Percentiles rank a stretch among this genome's conserved stretches.
phyloP scores from a whole-genome alignment of 148 eudicot genomes.

The Arctostaphylos glauca region DNA sequence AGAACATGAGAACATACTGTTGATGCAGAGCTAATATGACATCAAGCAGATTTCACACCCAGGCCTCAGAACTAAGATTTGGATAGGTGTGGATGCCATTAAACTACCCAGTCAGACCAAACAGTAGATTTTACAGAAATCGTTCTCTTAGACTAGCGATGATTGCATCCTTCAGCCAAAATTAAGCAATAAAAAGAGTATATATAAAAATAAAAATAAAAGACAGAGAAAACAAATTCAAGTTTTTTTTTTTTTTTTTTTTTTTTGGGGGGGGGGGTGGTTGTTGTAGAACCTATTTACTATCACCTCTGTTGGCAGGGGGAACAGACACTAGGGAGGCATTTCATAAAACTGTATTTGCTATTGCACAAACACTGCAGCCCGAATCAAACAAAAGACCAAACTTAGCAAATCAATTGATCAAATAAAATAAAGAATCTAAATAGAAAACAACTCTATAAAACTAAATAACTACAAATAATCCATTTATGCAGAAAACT shows the following conservation, averaged over 20 bases:
- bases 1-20: background rate
- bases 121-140: background rate
- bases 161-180: background rate
- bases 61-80: background rate
- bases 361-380: background rate
- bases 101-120: constrained; percentile 1
- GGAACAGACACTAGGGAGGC: too few relatives aligned
- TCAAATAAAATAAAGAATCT: background rate
- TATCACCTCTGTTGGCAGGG: too few relatives aligned
- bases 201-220: too few relatives aligned
- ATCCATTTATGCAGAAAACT: background rate
- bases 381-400: background rate
- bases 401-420: background rate
- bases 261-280: too few relatives aligned
- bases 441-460: background rate
- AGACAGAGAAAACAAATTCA: too few relatives aligned
- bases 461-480: background rate
- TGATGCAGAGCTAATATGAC: background rate
- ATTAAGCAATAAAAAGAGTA: too few relatives aligned
- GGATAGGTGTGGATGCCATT: background rate
- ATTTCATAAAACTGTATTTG: too few relatives aligned
- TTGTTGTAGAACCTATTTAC: too few relatives aligned
- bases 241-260: too few relatives aligned
- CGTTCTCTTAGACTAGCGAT: background rate
- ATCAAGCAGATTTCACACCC: constrained; percentile 7